Evolutionary conservation across 352 stramenopile species (phyloP).

Genomic region (Phytopythium cucurbitacearum): DNA sequence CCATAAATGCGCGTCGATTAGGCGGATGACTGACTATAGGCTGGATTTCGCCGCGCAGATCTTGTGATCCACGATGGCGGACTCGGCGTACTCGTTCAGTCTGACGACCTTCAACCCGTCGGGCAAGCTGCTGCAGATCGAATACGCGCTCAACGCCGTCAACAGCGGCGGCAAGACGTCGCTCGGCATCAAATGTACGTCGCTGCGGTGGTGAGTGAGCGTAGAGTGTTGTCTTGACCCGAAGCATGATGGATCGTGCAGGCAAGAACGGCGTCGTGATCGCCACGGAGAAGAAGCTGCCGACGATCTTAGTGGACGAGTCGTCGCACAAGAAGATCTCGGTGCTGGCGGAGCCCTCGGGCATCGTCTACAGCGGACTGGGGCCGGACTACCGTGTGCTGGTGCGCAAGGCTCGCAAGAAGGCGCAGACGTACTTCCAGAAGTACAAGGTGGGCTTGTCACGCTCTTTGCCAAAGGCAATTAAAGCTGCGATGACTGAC

Average conservation of each 20-base stretch:
- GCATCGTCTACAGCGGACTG: conserved; percentile 97
- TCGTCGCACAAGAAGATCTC: conserved; percentile 96
- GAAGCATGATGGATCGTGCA: conserved; percentile 15
- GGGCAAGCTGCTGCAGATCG: conserved; percentile 99
- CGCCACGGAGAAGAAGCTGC: conserved; percentile 98
- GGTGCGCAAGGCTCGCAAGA: conserved; percentile 95
- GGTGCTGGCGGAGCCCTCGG: conserved; percentile 86
- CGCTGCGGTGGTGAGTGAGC: neutral
- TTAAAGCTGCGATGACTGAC: neutral
- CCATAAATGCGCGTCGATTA: neutral
- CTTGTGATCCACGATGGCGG: conserved; percentile 73
- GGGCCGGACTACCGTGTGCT: conserved; percentile 99
- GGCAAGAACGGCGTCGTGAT: conserved; percentile 99
- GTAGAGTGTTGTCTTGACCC: neutral
- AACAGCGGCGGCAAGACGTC: conserved; percentile 96
- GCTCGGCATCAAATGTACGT: conserved; percentile 94
- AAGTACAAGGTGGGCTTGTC: conserved; percentile 82
- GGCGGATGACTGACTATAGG: neutral
- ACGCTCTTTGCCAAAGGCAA: neutral
- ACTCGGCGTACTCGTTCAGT: conserved; percentile 98
- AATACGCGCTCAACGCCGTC: conserved; percentile 99
- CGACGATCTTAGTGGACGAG: conserved; percentile 94
- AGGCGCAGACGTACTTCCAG: conserved; percentile 93
- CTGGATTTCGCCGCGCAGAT: neutral
- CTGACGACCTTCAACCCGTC: conserved; percentile 99